Evolutionary conservation across 352 stramenopile species (phyloP).

Genomic region (Globisporangium canariense): DNA sequence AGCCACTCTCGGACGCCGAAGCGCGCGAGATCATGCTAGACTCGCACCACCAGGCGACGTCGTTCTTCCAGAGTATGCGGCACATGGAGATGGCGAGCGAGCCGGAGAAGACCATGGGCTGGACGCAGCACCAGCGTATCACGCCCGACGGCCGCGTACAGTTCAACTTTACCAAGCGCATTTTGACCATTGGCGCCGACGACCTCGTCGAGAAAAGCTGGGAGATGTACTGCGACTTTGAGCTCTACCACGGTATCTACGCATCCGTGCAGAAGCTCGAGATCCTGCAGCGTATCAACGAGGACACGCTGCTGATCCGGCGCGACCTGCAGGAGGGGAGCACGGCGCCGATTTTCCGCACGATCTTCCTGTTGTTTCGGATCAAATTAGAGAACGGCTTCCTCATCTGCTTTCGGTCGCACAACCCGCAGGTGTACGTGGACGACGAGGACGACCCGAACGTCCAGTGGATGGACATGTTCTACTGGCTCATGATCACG

Average conservation of each 20-base stretch:
- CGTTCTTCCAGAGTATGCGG: conserved; percentile 66
- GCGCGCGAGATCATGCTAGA: conserved; percentile 67
- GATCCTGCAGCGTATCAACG: conserved; percentile 73
- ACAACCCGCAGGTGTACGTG: conserved; percentile 59
- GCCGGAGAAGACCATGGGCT: conserved; percentile 73
- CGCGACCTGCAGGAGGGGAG: conserved; percentile 65
- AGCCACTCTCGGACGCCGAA: conserved; percentile 40
- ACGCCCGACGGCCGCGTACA: conserved; percentile 58
- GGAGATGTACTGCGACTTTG: conserved; percentile 79
- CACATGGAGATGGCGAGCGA: conserved; percentile 17
- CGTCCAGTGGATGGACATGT: conserved; percentile 86
- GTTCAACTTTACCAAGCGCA: conserved; percentile 81
- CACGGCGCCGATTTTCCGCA: conserved; percentile 64
- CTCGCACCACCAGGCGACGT: conserved; percentile 62
- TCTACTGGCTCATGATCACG: conserved; percentile 83
- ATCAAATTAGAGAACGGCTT: conserved; percentile 66
- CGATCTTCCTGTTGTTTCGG: conserved; percentile 71
- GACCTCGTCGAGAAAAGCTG: conserved; percentile 73
- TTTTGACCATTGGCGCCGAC: conserved; percentile 54
- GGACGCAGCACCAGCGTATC: conserved; percentile 72
- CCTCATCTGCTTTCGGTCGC: conserved; percentile 79
- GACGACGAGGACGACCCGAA: conserved; percentile 79
- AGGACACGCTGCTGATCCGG: conserved; percentile 73
- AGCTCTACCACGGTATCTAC: conserved; percentile 76
- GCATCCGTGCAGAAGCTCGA: conserved; percentile 75